Percentiles rank a stretch among this genome's conserved stretches.
Evolutionary conservation across 495 filamentous ascomycete species (phyloP).

Genomic region (Endocarpon pusillum): DNA sequence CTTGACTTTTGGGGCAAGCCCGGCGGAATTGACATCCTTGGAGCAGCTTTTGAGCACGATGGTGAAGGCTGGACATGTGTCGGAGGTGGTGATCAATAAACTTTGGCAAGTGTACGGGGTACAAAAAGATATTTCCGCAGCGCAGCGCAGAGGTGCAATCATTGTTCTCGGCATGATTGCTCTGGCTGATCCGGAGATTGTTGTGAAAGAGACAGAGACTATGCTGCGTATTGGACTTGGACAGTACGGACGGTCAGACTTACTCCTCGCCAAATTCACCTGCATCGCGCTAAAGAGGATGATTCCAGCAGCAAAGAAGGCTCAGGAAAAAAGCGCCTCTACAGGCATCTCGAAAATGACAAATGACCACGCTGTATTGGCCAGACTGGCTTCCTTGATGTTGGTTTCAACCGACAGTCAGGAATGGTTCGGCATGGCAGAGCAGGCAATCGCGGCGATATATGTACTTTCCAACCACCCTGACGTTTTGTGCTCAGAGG

Average conservation of each 20-base stretch:
- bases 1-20: constrained; percentile 84
- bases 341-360: constrained; percentile 58
- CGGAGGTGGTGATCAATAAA: constrained; percentile 74
- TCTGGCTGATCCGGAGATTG: constrained; percentile 77
- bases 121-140: constrained; percentile 80
- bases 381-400: constrained; percentile 61
- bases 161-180: constrained; percentile 97
- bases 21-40: constrained; percentile 84
- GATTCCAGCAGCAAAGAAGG: constrained; percentile 62
- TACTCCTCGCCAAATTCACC: constrained; percentile 83
- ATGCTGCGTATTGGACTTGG: constrained; percentile 87
- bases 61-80: constrained; percentile 84
- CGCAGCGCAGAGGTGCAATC: constrained; percentile 82
- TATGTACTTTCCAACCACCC: constrained; percentile 91
- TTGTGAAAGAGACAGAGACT: constrained; percentile 81
- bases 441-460: constrained; percentile 91
- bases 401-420: constrained; percentile 76
- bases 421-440: constrained; percentile 95
- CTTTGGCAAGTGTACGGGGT: constrained; percentile 96
- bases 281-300: constrained; percentile 85
- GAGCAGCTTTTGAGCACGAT: constrained; percentile 91
- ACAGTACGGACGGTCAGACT: constrained; percentile 56
- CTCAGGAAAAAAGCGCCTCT: constrained; percentile 44
- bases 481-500: constrained; percentile 82
- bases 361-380: constrained; percentile 80